These are phyloP conservation scores for Pisolithus thermaeus DNA, from an alignment of 1,284 basidiomycete genomes.

Conservation along the genomic window DNA sequence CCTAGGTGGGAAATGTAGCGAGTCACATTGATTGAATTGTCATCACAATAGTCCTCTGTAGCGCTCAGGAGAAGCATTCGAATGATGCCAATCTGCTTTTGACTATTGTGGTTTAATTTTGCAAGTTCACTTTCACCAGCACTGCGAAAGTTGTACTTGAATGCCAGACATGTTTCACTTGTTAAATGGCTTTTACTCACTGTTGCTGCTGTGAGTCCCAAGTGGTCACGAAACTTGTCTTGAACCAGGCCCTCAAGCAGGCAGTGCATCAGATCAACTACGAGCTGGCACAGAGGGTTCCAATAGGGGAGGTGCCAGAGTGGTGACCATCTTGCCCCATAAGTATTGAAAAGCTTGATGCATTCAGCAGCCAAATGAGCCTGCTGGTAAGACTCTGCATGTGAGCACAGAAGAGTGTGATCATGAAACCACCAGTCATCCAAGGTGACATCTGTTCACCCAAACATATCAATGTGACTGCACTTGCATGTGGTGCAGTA, in stretches of 20 bases:
- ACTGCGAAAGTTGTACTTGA: neutral
- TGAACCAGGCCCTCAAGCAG: slow-evolving; percentile 21
- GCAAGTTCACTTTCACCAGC: neutral
- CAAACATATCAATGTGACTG: slow-evolving; percentile 5
- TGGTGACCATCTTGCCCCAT: slow-evolving; percentile 32
- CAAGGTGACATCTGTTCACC: slow-evolving; percentile 23
- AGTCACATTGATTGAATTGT: neutral
- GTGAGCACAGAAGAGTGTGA: slow-evolving; percentile 11
- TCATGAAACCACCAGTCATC: slow-evolving; percentile 21
- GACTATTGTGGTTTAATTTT: neutral
- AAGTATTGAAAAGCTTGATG: neutral
- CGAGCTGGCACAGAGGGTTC: slow-evolving; percentile 29
- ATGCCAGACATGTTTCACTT: neutral
- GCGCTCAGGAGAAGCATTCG: neutral
- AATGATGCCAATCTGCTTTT: neutral
- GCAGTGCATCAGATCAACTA: slow-evolving; percentile 35
- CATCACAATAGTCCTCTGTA: neutral
- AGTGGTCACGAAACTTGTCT: neutral
- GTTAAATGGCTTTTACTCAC: neutral
- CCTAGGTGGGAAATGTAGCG: neutral
- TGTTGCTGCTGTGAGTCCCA: neutral
- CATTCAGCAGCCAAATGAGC: neutral
- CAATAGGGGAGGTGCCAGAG: slow-evolving; percentile 34
- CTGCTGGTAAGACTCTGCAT: slow-evolving; percentile 18
- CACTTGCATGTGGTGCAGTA: slow-evolving; percentile 32